Evolutionary conservation across 1,139 yeast genomes (phyloP).

Genomic region (Geotrichum klebahnii): DNA sequence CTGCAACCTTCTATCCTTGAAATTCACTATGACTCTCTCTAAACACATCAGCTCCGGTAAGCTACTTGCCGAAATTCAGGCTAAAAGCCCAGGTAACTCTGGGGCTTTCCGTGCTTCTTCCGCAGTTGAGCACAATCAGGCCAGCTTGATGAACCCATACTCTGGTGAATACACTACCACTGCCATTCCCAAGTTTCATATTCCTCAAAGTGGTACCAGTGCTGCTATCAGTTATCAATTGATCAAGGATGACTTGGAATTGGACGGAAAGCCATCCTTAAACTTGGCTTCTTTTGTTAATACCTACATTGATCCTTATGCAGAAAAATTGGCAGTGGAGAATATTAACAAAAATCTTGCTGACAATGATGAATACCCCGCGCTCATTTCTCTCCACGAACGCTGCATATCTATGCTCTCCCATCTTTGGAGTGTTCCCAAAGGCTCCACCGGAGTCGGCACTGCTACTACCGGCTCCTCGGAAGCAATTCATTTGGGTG

Average conservation of each 20-base stretch:
- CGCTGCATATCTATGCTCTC: slow-evolving; percentile 79
- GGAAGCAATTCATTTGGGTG: slow-evolving; percentile 91
- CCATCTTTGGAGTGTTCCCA: slow-evolving; percentile 76
- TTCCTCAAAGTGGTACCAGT: slow-evolving; percentile 57
- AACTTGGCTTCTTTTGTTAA: slow-evolving; percentile 88
- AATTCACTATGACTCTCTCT: too few relatives aligned
- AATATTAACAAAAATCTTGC: slow-evolving; percentile 84
- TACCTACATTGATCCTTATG: slow-evolving; percentile 56
- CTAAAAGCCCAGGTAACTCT: slow-evolving; percentile 25
- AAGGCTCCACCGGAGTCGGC: slow-evolving; percentile 58
- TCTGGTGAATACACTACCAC: slow-evolving; percentile 27
- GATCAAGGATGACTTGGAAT: slow-evolving; percentile 65
- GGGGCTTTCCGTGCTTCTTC: slow-evolving; percentile 22
- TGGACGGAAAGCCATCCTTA: slow-evolving; percentile 81
- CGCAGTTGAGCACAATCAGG: slow-evolving; percentile 22
- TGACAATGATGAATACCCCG: slow-evolving; percentile 91
- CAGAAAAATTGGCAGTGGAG: slow-evolving; percentile 54
- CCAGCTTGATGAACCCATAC: slow-evolving; percentile 25
- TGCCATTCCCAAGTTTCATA: slow-evolving; percentile 43
- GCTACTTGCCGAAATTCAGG: slow-evolving; percentile 31
- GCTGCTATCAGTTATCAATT: slow-evolving; percentile 55
- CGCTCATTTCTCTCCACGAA: slow-evolving; percentile 70
- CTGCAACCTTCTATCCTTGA: too few relatives aligned
- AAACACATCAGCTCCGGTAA: too few relatives aligned
- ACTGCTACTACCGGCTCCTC: slow-evolving; percentile 93